Percentiles rank a stretch among this genome's conserved stretches.
Conservation (phyloP, 306 rosid species). For the Lathyrus oleraceus region DNA sequence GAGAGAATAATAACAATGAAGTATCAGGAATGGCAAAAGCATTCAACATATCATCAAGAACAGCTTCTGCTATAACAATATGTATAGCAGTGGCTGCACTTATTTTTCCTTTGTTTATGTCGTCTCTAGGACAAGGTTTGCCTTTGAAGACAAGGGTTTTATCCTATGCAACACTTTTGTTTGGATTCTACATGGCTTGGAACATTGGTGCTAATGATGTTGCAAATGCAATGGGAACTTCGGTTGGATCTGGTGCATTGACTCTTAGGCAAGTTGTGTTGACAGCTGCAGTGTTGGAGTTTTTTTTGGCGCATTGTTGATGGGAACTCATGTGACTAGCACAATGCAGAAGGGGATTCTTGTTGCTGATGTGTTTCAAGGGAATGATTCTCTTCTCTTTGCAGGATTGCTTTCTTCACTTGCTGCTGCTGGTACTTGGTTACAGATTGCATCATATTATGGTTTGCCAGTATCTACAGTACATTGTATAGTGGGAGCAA, state of each 20-base stretch:
- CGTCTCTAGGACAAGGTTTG: too few species aligned
- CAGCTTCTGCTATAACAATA: too few species aligned
- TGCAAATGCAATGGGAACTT: slow-evolving; percentile 99
- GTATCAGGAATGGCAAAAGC: too few species aligned
- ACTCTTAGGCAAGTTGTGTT: slow-evolving; percentile 79
- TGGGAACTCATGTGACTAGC: slow-evolving; percentile 88
- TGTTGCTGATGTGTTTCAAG: slow-evolving; percentile 71
- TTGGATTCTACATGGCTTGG: slow-evolving; percentile 99
- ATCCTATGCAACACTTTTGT: too few species aligned
- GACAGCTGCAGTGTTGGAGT: slow-evolving; percentile 84
- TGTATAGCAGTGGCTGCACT: too few species aligned
- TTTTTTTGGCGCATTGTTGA: slow-evolving; percentile 77
- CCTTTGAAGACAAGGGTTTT: too few species aligned
- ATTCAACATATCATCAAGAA: too few species aligned
- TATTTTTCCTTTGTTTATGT: too few species aligned
- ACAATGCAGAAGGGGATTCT: slow-evolving; percentile 98
- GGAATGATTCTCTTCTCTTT: slow-evolving; percentile 66
- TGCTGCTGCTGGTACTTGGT: slow-evolving; percentile 99
- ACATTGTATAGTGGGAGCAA: slow-evolving; percentile 95
- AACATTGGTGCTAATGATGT: slow-evolving; percentile 98
- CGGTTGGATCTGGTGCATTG: slow-evolving; percentile 94
- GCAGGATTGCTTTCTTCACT: slow-evolving; percentile 90
- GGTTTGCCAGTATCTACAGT: slow-evolving; percentile 98
- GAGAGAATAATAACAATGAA: too few species aligned
- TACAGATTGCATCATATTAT: slow-evolving; percentile 82